phyloP scores from a whole-genome alignment of 2,329 filamentous ascomycete species.

The Pezicula radicicola region DNA sequence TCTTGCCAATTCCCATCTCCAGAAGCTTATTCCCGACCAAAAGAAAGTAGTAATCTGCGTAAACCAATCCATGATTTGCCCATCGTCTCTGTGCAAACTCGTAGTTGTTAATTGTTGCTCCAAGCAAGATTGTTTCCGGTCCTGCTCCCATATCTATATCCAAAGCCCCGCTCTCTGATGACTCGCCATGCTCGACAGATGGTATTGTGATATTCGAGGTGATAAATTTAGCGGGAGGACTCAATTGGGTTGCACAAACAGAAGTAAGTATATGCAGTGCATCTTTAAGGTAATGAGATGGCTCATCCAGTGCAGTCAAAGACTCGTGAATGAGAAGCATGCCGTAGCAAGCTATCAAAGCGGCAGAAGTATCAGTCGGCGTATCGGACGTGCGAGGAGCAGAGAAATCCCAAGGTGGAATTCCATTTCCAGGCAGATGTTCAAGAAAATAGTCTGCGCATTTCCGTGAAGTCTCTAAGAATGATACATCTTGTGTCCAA shows the following conservation, averaged over 20 bases:
- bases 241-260: slow-evolving; percentile 23
- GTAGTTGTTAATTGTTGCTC: slow-evolving; percentile 45
- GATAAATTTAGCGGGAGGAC: slow-evolving; percentile 15
- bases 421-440: slow-evolving; percentile 32
- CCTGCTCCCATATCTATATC: slow-evolving; percentile 25
- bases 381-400: slow-evolving; percentile 30
- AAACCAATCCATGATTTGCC: slow-evolving; percentile 44
- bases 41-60: slow-evolving; percentile 46
- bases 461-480: slow-evolving; percentile 37
- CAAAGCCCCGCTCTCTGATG: slow-evolving; percentile 8
- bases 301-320: slow-evolving; percentile 5
- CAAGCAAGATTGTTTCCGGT: slow-evolving; percentile 40
- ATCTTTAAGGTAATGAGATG: slow-evolving; percentile 25
- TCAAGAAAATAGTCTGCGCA: slow-evolving; percentile 44
- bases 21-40: slow-evolving; percentile 43
- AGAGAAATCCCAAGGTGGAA: slow-evolving; percentile 49
- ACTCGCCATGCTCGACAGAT: slow-evolving; percentile 21
- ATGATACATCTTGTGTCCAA: slow-evolving; percentile 40
- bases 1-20: slow-evolving; percentile 20
- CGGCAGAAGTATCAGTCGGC: slow-evolving; percentile 35
- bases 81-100: slow-evolving; percentile 41
- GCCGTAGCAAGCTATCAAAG: slow-evolving; percentile 35
- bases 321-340: slow-evolving; percentile 33
- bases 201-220: slow-evolving; percentile 7
- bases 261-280: slow-evolving; percentile 24